Evolutionary conservation across 225 moss, liverwort and hornwort genomes (phyloP), one percentile per base, ranked within the genome.

Genomic region (Pseudisothecium myosuroides): DNA sequence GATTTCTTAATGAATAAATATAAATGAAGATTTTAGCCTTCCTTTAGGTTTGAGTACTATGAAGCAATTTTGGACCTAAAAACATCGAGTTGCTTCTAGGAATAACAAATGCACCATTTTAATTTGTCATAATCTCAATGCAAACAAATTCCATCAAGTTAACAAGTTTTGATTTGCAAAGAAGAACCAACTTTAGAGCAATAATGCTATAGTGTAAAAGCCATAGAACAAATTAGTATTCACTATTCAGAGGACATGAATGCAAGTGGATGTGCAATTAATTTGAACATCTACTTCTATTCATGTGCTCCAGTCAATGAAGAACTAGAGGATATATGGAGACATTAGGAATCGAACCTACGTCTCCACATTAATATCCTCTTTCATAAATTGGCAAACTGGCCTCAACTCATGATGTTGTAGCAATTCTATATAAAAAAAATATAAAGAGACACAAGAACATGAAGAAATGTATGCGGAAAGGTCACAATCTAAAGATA

Each of bases 251-350:
- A n/a, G n/a, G n/a, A n/a, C n/a, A n/a, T n/a, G n/a, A 76, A 76
- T 76, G 8, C 36, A 76, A 52, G 34, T 8, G 5, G 2, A 52
- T 34, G 52, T 76, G 0, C 36, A 76, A 36, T 36, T 36, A 1
- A 2, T 54, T 2, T 37, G 9, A 3, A 36, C 52, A 52, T 20
- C 22, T 21, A 22, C 32, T 21, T 19, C 19, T 76, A 32, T 76
- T 76, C 0, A 11, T 32, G 7, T 20, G 4, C 2, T 74, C 0
- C 1, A 21, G 1, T 21, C 50, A 5, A 21, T 11, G 5, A 34
- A 50, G 34, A 76, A 50, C 32, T 20, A 4, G 2, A 32, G 6
- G 32, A 73, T 47, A 17, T 11, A 11, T 47, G 11, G 47, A 47
- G 17, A 75, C 18, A 31, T 11, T 0, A 34, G 4, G 76, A 21